Conservation (phyloP, 1,284 basidiomycete genomes). For the Marasmius fiardii region DNA sequence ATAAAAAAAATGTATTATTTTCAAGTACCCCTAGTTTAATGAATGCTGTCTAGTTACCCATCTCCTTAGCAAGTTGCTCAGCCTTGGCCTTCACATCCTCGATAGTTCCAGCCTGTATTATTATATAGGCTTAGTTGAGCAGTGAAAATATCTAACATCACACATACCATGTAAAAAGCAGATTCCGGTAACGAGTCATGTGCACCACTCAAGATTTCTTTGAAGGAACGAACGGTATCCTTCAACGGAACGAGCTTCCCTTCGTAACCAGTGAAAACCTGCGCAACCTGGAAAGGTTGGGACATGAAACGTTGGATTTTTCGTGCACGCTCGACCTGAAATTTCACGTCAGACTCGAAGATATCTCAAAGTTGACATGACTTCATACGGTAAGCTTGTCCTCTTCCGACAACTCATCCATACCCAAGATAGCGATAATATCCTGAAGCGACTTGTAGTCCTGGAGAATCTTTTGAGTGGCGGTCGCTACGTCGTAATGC, state of each 20-base stretch:
- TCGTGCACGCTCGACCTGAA: constrained; percentile 80
- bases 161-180: constrained; percentile 84
- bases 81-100: constrained; percentile 97
- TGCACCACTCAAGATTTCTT: constrained; percentile 89
- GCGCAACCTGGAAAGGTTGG: constrained; percentile 98
- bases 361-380: not conserved
- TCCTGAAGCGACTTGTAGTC: constrained; percentile 99
- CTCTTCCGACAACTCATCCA: constrained; percentile 99
- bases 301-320: constrained; percentile 99
- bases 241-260: constrained; percentile 93
- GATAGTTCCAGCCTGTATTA: constrained; percentile 72
- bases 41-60: constrained; percentile 52
- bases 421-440: constrained; percentile 96
- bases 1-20: not conserved
- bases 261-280: constrained; percentile 99
- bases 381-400: constrained; percentile 92
- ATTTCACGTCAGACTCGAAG: constrained; percentile 1
- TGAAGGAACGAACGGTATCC: constrained; percentile 92
- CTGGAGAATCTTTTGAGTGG: constrained; percentile 98
- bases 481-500: constrained; percentile 95
- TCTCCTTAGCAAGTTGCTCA: constrained; percentile 93
- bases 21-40: not conserved
- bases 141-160: not conserved
- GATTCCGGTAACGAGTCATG: constrained; percentile 92
- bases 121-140: not conserved